phyloP scores from a whole-genome alignment of 2,329 filamentous ascomycete species.

The Fusarium graminum region DNA sequence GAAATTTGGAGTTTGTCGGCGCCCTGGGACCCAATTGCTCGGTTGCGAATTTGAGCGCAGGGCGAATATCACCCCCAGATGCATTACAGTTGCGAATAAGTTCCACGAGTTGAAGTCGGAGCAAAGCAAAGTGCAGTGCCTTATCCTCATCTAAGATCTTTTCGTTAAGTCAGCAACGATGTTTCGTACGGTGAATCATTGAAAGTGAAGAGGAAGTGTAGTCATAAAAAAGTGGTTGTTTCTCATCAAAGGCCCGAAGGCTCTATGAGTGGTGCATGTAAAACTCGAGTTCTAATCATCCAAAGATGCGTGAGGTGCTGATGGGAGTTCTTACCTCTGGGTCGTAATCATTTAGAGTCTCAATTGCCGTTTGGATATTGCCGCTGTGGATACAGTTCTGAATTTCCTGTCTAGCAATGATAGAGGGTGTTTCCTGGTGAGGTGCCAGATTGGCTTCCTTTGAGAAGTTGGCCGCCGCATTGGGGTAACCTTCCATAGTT shows the following conservation, averaged over 20 bases:
- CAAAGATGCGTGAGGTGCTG: slow-evolving; percentile 46
- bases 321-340: slow-evolving; percentile 78
- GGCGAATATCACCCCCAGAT: slow-evolving; percentile 77
- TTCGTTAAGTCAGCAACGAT: slow-evolving; percentile 26
- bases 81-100: slow-evolving; percentile 83
- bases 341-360: slow-evolving; percentile 88
- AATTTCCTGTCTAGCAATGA: slow-evolving; percentile 84
- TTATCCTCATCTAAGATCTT: slow-evolving; percentile 90
- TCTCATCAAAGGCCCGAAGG: slow-evolving; percentile 91
- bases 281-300: slow-evolving; percentile 92
- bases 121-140: slow-evolving; percentile 86
- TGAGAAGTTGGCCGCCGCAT: slow-evolving; percentile 92
- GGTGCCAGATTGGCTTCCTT: slow-evolving; percentile 89
- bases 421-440: slow-evolving; percentile 77
- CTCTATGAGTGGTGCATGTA: slow-evolving; percentile 99
- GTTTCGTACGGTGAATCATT: background rate
- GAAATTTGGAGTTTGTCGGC: slow-evolving; percentile 82
- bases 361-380: slow-evolving; percentile 86
- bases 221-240: slow-evolving; percentile 72
- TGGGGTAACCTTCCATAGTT: slow-evolving; percentile 93
- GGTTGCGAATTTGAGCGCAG: slow-evolving; percentile 88
- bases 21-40: slow-evolving; percentile 89
- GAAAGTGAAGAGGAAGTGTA: slow-evolving; percentile 22
- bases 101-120: slow-evolving; percentile 93
- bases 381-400: slow-evolving; percentile 87